phyloP scores from a whole-genome alignment of 306 rosid genomes.

The Malus domestica region DNA sequence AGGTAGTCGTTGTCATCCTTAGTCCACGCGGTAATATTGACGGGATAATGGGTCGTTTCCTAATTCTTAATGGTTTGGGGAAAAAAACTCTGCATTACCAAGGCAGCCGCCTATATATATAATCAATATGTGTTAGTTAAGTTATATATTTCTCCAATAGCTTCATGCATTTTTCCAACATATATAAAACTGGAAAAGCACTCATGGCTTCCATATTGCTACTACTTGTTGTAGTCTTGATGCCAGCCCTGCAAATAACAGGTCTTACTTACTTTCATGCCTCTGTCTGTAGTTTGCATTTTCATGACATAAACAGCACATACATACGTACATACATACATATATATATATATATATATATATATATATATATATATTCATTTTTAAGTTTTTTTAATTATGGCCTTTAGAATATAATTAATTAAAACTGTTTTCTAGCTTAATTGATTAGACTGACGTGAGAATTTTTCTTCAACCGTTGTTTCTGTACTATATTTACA shows the following conservation, averaged over 20 bases:
- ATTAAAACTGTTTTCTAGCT: neutral
- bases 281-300: neutral
- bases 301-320: neutral
- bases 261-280: neutral
- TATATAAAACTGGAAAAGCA: neutral
- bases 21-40: neutral
- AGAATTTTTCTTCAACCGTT: neutral
- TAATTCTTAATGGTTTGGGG: neutral
- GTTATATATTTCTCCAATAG: neutral
- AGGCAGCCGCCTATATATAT: neutral
- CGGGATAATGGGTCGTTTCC: neutral
- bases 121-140: neutral
- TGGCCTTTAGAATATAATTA: too few relatives aligned
- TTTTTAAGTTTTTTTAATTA: neutral
- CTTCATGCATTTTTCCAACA: neutral
- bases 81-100: neutral
- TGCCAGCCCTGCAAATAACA: constrained; percentile 8
- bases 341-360: too few relatives aligned
- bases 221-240: constrained; percentile 16
- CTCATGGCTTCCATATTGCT: constrained; percentile 6
- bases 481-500: neutral
- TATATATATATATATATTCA: neutral
- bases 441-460: neutral
- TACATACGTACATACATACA: too few relatives aligned
- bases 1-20: neutral